A percentile compares a stretch with the other conserved stretches of the same genome.
Conservation (phyloP, 306 rosid species). For the Vigna trinervia region DNA sequence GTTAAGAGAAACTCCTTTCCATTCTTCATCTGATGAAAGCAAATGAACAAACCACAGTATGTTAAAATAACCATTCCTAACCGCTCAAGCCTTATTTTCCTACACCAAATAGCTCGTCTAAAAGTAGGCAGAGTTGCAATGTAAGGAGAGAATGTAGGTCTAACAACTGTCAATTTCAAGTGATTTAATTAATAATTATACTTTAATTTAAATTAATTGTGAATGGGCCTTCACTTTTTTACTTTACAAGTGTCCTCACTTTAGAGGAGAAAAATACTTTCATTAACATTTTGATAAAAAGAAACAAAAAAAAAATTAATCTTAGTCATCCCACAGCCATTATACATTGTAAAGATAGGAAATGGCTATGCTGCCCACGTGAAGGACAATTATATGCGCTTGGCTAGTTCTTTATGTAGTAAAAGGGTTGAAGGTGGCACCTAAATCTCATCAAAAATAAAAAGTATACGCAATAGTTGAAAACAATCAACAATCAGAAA, state of each 20-base stretch:
- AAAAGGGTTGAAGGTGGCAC: slow-evolving; percentile 33
- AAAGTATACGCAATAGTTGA: slow-evolving; percentile 35
- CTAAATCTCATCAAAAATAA: slow-evolving; percentile 28
- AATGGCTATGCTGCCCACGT: slow-evolving; percentile 5
- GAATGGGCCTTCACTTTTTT: not conserved
- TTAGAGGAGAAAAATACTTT: not conserved
- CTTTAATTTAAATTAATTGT: not conserved
- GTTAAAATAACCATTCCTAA: slow-evolving; percentile 38
- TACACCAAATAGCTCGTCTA: not conserved
- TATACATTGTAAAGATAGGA: slow-evolving; percentile 11
- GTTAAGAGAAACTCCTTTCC: slow-evolving; percentile 96
- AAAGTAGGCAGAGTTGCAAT: not conserved
- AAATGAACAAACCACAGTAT: slow-evolving; percentile 35
- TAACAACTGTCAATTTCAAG: not conserved
- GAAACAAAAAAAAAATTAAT: not conserved
- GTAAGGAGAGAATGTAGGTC: not conserved
- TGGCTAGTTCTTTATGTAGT: slow-evolving; percentile 26
- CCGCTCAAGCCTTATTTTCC: slow-evolving; percentile 11
- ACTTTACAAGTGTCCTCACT: not conserved
- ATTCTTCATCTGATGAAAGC: slow-evolving; percentile 74
- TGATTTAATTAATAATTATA: not conserved
- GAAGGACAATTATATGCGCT: slow-evolving; percentile 20
- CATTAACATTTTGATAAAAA: not conserved
- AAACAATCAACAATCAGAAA: slow-evolving; percentile 24
- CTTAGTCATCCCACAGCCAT: slow-evolving; percentile 33